Conservation (phyloP, 768 basidiomycete species). For the Dioszegia aurantiaca region DNA sequence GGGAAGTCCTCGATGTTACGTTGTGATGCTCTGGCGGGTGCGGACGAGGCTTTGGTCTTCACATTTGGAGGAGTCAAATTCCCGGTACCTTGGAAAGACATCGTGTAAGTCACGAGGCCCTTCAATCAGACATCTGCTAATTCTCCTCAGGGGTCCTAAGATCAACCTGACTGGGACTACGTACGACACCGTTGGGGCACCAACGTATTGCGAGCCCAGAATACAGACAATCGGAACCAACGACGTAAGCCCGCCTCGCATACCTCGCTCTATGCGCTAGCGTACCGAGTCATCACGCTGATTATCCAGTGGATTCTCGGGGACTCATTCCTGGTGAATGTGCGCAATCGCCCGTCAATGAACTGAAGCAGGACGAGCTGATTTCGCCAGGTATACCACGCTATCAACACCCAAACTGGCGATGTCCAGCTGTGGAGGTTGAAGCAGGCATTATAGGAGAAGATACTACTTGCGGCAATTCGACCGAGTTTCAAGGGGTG, state of each 20-base stretch:
- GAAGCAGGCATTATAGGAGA: neutral
- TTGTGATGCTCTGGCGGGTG: neutral
- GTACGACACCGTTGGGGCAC: neutral
- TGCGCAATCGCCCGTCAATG: neutral
- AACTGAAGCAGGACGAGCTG: neutral
- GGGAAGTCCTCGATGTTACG: neutral
- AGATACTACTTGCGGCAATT: neutral
- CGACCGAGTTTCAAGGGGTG: neutral
- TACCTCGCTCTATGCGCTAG: too few relatives aligned
- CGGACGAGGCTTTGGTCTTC: neutral
- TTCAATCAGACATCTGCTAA: neutral
- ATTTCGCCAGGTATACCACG: constrained; percentile 9
- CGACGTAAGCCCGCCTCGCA: neutral
- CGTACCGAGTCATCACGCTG: too few relatives aligned
- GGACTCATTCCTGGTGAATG: constrained; percentile 12
- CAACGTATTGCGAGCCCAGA: constrained; percentile 2
- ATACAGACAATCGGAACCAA: neutral
- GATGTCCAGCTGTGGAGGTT: constrained; percentile 9
- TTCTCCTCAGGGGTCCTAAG: neutral
- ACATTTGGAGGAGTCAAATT: constrained; percentile 7
- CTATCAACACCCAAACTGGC: constrained; percentile 13
- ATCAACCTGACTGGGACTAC: neutral
- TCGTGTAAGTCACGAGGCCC: constrained; percentile 5
- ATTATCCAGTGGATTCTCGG: constrained; percentile 8
- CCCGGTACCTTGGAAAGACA: constrained; percentile 12